A percentile compares a stretch with the other conserved stretches of the same genome.
phyloP scores from a whole-genome alignment of 202 grass and related monocot species.

The Schoenoplectus tabernaemontani region DNA sequence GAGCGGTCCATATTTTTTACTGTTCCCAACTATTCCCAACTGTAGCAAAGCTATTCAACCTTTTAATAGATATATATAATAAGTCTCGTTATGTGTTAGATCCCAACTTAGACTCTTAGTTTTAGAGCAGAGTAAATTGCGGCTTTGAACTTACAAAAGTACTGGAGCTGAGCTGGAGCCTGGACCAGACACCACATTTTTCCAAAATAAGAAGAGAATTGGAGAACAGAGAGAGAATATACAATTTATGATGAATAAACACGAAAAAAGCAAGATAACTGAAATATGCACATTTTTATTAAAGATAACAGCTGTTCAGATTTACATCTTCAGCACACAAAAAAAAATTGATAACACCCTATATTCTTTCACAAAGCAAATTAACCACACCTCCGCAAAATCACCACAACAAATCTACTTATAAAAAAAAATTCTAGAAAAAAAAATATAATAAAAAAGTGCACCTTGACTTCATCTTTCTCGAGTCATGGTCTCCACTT shows the following conservation, averaged over 20 bases:
- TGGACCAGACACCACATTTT: not conserved
- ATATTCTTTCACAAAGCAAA: conserved; percentile 13
- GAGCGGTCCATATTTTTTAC: no score
- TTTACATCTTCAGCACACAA: conserved; percentile 22
- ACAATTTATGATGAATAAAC: not conserved
- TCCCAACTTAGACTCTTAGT: not conserved
- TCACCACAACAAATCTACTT: conserved; percentile 22
- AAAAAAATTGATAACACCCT: not conserved
- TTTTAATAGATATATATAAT: not conserved
- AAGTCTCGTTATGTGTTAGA: not conserved
- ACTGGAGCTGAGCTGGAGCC: not conserved
- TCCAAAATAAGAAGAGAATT: not conserved
- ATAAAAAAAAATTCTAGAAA: conserved; percentile 29
- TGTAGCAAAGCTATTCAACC: no score
- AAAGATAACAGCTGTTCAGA: conserved; percentile 18
- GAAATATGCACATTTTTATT: conserved; percentile 15
- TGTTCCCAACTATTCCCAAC: no score
- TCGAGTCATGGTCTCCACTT: conserved; percentile 37
- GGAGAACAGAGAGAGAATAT: not conserved
- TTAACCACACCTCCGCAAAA: conserved; percentile 18
- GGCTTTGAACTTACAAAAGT: not conserved
- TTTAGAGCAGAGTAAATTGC: not conserved
- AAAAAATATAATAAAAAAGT: conserved; percentile 30
- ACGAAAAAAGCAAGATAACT: not conserved
- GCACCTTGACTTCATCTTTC: conserved; percentile 67